Evolutionary conservation across 495 filamentous ascomycete genomes (phyloP), one percentile per base, ranked within the genome.

Genomic region (Talaromyces wortmannii): DNA sequence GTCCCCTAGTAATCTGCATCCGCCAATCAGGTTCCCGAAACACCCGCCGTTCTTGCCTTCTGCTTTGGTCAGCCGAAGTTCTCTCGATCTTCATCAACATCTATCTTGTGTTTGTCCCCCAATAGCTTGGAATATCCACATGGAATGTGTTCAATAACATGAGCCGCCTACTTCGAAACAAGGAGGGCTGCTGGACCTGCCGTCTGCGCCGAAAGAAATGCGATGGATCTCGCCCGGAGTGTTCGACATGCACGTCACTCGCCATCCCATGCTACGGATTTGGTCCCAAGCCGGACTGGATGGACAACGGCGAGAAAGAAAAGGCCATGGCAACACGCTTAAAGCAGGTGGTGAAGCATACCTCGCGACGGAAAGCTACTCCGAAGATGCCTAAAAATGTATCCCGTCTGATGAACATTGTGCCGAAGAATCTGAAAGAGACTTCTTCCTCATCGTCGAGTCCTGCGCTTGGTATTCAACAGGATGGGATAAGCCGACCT

Each of bases 191-290:
- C 67, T 84, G 88, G 59, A 91, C 89, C 31, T 95, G 90, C 68
- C 77, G 90, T 53, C 87, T 86, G 59, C 80, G 90, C n/a, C 94
- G 94, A 74, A 96, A 94, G 83, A 95, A 95, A 76, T 95, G 90
- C 69, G 90, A 94, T 63, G 90, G 94, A 72, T 74, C 79, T 11
- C 89, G 87, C 57, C 90, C 91, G 36, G 33, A 40, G 40, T 52
- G 50, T 17, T 18, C 33, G 50, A 31, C 40, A 42, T 52, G 50
- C 17, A 17, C 36, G 31, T 40, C 50, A 13, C 23, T 52, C 13
- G 31, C 50, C n/a, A 52, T 52, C 12, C 31, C 50, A 17, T 52
- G 50, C 50, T 52, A 52, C 40, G 50, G 50, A 31, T 52, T 40
- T 33, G 50, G 50, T 11, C 17, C 50, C 17, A 52, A 52, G 17